Conservation (phyloP, 352 stramenopile genomes). For the Blastocystis sp. region DNA sequence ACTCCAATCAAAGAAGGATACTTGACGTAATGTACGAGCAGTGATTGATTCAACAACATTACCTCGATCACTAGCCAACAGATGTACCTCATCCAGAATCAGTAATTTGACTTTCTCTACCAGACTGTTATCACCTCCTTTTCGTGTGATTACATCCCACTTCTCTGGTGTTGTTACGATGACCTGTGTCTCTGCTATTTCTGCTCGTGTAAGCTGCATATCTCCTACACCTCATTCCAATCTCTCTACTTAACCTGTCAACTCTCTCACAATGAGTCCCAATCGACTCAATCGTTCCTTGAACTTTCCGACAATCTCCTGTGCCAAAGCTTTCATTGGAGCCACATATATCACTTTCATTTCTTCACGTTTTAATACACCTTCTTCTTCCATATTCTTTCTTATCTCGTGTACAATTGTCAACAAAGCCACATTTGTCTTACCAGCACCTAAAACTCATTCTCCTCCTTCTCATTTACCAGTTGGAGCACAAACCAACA, state of each 20-base stretch:
- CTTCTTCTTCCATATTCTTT: constrained; percentile 69
- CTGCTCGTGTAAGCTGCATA: constrained; percentile 90
- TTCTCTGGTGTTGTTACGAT: constrained; percentile 98
- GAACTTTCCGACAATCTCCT: constrained; percentile 98
- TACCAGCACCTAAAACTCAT: constrained; percentile 78
- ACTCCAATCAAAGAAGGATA: not conserved
- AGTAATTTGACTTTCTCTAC: constrained; percentile 73
- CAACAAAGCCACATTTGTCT: constrained; percentile 98
- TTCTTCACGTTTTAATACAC: constrained; percentile 68
- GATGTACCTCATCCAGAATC: constrained; percentile 99
- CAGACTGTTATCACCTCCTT: constrained; percentile 82
- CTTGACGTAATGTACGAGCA: constrained; percentile 82
- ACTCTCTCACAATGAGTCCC: constrained; percentile 67
- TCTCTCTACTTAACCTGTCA: constrained; percentile 61
- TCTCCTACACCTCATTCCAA: constrained; percentile 76
- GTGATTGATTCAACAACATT: constrained; percentile 98
- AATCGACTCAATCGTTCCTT: constrained; percentile 77
- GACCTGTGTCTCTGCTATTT: constrained; percentile 87
- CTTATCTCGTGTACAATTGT: constrained; percentile 84
- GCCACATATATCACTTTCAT: constrained; percentile 92
- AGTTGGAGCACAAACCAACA: constrained; percentile 83
- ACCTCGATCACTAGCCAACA: constrained; percentile 92
- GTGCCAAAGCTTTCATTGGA: constrained; percentile 91
- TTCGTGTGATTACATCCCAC: constrained; percentile 97
- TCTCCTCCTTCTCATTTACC: not conserved